Conservation (phyloP, 2,329 filamentous ascomycete genomes). For the Plectosphaerella cucumerina region DNA sequence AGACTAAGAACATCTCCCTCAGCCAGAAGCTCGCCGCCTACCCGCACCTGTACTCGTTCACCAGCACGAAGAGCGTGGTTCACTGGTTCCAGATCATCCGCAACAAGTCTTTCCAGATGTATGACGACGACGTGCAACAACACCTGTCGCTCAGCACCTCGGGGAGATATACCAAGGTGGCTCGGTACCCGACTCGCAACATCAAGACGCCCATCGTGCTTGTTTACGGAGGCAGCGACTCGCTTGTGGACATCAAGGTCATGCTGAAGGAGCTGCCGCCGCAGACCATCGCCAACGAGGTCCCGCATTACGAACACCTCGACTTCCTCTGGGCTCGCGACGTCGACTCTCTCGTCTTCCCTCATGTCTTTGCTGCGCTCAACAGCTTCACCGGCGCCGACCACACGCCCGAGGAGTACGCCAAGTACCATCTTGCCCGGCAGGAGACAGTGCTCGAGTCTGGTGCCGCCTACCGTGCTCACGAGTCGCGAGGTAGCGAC, state of each 20-base stretch:
- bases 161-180: slow-evolving; percentile 90
- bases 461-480: slow-evolving; percentile 23
- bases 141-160: slow-evolving; percentile 66
- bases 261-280: slow-evolving; percentile 87
- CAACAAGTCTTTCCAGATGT: slow-evolving; percentile 96
- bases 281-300: slow-evolving; percentile 80
- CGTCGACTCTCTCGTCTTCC: slow-evolving; percentile 79
- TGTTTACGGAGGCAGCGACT: slow-evolving; percentile 90
- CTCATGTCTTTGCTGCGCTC: slow-evolving; percentile 85
- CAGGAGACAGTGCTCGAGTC: slow-evolving; percentile 43
- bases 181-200: slow-evolving; percentile 92
- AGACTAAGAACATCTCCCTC: slow-evolving; percentile 73
- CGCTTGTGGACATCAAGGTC: slow-evolving; percentile 85
- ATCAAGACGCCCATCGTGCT: slow-evolving; percentile 94
- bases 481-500: slow-evolving; percentile 22
- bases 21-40: slow-evolving; percentile 94
- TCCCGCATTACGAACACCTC: slow-evolving; percentile 92
- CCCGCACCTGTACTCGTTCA: slow-evolving; percentile 93
- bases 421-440: slow-evolving; percentile 49
- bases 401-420: slow-evolving; percentile 58
- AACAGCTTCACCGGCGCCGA: slow-evolving; percentile 62
- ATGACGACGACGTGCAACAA: slow-evolving; percentile 86
- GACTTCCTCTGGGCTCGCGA: slow-evolving; percentile 94
- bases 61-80: slow-evolving; percentile 92
- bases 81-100: slow-evolving; percentile 99